These are phyloP conservation scores for Cladobotryum protrusum DNA, from an alignment of 2,329 filamentous ascomycete genomes.

Conservation along the genomic window DNA sequence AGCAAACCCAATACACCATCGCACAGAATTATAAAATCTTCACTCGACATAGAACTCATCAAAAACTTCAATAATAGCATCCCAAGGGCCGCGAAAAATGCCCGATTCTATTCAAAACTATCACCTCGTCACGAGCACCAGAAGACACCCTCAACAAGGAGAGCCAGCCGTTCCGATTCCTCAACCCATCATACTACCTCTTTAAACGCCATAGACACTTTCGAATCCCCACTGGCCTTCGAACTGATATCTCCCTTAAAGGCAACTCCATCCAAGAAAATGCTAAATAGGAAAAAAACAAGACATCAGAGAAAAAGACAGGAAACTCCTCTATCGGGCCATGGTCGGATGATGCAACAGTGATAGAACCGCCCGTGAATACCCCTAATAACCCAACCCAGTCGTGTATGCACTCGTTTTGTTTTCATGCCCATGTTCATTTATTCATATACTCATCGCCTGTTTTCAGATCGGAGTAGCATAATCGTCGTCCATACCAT, in stretches of 20 bases:
- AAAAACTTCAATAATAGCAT: background rate
- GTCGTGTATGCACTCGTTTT: too few species aligned
- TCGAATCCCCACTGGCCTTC: conserved; percentile 11
- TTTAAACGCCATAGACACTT: conserved; percentile 9
- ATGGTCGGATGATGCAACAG: conserved; percentile 19
- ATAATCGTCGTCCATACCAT: conserved; percentile 41
- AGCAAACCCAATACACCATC: too few species aligned
- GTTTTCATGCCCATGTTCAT: conserved; percentile 2
- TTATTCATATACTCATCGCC: background rate
- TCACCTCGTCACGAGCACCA: too few species aligned
- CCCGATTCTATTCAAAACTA: too few species aligned
- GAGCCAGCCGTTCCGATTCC: background rate
- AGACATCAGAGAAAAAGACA: conserved; percentile 16
- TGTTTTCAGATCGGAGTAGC: conserved; percentile 17
- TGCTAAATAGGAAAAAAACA: conserved; percentile 16
- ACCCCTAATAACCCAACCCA: too few species aligned
- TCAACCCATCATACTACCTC: conserved; percentile 2
- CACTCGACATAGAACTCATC: background rate
- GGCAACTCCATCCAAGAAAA: conserved; percentile 11
- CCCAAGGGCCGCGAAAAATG: too few species aligned
- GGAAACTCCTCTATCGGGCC: conserved; percentile 22
- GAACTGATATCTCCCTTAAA: conserved; percentile 8
- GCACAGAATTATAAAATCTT: background rate
- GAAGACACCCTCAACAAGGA: too few species aligned
- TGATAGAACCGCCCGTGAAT: conserved; percentile 22